Base-by-base conservation (phyloP, 1,284 basidiomycete genomes). In the Puccinia novopanici region DNA sequence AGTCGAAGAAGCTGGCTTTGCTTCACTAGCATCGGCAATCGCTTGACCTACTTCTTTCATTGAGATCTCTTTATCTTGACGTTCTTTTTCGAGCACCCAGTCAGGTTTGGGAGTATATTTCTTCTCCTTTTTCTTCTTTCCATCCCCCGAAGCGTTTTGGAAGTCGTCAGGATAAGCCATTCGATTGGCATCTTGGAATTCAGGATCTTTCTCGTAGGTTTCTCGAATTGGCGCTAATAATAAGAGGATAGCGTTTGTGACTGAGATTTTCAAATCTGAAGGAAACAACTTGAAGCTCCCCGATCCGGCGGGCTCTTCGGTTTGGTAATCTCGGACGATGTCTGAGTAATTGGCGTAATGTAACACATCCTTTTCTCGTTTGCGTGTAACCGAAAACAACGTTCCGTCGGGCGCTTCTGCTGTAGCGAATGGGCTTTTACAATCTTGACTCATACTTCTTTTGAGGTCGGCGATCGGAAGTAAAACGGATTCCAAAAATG, bases 401-500 rank as follows among this genome's bases (percentile, higher is more conserved):
- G 93, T 92, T 1, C 92, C 94, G 45, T 89, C 89, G 0, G 95
- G 94, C 19, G 79, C 79, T 15, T 52, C 61, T 10, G 17, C n/a
- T 17, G 54, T 24, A 2, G 45, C 77, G 30, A 79, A 79, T 59
- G 77, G 77, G 48, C 68, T 83, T 82, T 9, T 78, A 52, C 81
- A 82, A 81, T 84, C 85, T 55, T 83, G 84, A 42, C 65, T 84
- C 74, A 81, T 81, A 57, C 85, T 85, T 76, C 85, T 88, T 82
- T 92, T 91, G 42, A 96, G 87, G 84, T 92, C 87, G 84, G 90
- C 91, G 83, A 98, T 91, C 45, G 96, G 96, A 84, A 98, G 92
- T 78, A 98, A 87, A 42, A 98, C 97, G 17, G 93, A 90, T 82
- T 92, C 88, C 81, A 92, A 89, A 88, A 99, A 99, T 0, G 94